Percentiles rank a stretch among this genome's conserved stretches.
Conservation (phyloP, 2,329 filamentous ascomycete species). For the Diplodia scrobiculata region DNA sequence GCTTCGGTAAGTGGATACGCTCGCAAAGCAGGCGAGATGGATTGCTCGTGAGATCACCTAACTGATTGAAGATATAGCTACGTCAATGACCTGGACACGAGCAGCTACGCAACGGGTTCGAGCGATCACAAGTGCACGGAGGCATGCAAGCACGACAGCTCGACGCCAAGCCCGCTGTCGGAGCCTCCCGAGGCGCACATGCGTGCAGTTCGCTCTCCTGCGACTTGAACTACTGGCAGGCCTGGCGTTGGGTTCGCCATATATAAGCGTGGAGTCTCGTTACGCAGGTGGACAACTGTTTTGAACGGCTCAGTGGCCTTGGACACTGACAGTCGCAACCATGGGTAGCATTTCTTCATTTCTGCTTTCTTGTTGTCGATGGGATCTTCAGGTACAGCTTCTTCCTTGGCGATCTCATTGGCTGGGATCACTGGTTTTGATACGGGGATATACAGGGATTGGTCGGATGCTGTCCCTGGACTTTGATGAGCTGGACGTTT, state of each 20-base stretch:
- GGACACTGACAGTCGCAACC: neutral
- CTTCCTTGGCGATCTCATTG: neutral
- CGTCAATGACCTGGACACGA: neutral
- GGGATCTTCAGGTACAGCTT: neutral
- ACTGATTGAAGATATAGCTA: slow-evolving; percentile 6
- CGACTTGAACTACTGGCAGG: neutral
- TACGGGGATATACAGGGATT: neutral
- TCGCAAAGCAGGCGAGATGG: too few relatives aligned
- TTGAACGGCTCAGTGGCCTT: neutral
- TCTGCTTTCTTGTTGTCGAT: neutral
- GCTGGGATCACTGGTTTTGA: neutral
- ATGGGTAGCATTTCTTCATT: neutral
- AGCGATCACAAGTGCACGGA: neutral
- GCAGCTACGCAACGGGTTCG: neutral
- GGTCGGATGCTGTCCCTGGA: neutral
- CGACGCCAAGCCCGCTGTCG: neutral
- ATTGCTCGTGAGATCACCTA: neutral
- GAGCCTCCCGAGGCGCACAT: neutral
- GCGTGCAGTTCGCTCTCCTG: neutral
- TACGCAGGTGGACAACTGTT: neutral
- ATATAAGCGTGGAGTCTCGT: neutral
- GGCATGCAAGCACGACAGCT: neutral
- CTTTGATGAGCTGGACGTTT: neutral
- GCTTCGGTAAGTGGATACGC: slow-evolving; percentile 51
- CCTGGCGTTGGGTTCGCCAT: neutral